Evolutionary conservation across 176 grass and related monocot genomes (phyloP).

Genomic region (Carex parvula): DNA sequence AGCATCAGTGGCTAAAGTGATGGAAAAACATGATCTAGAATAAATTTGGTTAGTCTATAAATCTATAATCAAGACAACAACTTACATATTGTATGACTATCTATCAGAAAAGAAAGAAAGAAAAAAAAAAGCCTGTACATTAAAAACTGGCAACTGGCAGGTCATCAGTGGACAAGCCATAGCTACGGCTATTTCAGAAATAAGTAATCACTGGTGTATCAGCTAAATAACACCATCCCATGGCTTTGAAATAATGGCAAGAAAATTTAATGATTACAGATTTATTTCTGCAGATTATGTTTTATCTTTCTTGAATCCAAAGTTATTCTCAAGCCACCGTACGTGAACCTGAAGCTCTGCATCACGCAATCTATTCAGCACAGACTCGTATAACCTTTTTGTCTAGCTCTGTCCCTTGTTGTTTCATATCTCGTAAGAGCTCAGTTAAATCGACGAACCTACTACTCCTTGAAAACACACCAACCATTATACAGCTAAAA

Average conservation of each 20-base stretch:
- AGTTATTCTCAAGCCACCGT: constrained; percentile 65
- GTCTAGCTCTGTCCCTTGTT: constrained; percentile 46
- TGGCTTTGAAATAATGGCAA: neutral
- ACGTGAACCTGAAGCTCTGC: constrained; percentile 67
- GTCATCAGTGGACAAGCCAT: neutral
- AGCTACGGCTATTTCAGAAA: neutral
- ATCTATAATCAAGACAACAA: constrained; percentile 14
- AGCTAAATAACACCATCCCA: neutral
- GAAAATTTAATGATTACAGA: neutral
- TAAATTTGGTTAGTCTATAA: constrained; percentile 18
- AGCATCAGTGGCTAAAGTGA: neutral
- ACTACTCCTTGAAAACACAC: constrained; percentile 61
- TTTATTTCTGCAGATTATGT: constrained; percentile 42
- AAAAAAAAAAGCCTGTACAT: neutral
- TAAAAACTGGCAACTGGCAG: constrained; percentile 1
- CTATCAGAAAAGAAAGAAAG: neutral
- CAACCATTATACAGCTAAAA: constrained; percentile 65
- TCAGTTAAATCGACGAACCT: constrained; percentile 69
- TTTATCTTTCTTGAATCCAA: constrained; percentile 52
- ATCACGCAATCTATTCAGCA: constrained; percentile 55
- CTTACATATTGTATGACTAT: constrained; percentile 4
- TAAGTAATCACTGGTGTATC: neutral
- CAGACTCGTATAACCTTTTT: constrained; percentile 55
- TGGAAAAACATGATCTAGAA: neutral
- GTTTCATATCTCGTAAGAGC: constrained; percentile 35